Conservation (phyloP, 148 eudicot genomes). For the Chenopodium berlandieri region DNA sequence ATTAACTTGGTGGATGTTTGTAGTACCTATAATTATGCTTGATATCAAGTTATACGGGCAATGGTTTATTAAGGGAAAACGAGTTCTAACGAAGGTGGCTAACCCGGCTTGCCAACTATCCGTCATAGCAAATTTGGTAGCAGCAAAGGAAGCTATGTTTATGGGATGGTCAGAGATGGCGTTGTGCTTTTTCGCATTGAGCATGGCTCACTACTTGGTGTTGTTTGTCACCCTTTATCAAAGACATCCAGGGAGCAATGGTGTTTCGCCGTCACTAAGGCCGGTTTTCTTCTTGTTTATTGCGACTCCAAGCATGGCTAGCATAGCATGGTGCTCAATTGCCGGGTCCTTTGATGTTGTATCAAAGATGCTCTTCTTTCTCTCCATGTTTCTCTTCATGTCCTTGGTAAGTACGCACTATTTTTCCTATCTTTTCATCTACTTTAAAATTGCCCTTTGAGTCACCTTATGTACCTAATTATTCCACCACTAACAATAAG, state of each 20-base stretch:
- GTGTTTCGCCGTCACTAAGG: constrained; percentile 39
- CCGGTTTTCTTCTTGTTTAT: constrained; percentile 61
- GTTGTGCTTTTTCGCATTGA: constrained; percentile 55
- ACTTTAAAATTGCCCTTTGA: not conserved
- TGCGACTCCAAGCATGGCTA: constrained; percentile 67
- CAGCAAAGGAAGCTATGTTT: constrained; percentile 46
- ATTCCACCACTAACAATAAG: not conserved
- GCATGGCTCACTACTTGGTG: constrained; percentile 70
- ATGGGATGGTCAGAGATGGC: constrained; percentile 65
- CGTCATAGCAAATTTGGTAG: constrained; percentile 54
- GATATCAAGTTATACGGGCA: constrained; percentile 65
- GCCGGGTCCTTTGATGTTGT: constrained; percentile 40
- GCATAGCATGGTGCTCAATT: constrained; percentile 58
- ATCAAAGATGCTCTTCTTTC: constrained; percentile 66
- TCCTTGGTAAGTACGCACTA: constrained; percentile 43
- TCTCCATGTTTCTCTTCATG: constrained; percentile 55
- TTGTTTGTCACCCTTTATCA: constrained; percentile 66
- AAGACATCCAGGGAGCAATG: constrained; percentile 46
- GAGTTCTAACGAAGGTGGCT: constrained; percentile 49
- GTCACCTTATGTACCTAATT: not conserved
- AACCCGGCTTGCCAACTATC: constrained; percentile 57
- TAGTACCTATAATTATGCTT: constrained; percentile 40
- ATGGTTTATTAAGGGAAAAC: constrained; percentile 54
- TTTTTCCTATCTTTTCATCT: not conserved
- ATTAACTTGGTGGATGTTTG: constrained; percentile 28